Conservation (phyloP, 345 rosid species). For the Corymbia maculata region DNA sequence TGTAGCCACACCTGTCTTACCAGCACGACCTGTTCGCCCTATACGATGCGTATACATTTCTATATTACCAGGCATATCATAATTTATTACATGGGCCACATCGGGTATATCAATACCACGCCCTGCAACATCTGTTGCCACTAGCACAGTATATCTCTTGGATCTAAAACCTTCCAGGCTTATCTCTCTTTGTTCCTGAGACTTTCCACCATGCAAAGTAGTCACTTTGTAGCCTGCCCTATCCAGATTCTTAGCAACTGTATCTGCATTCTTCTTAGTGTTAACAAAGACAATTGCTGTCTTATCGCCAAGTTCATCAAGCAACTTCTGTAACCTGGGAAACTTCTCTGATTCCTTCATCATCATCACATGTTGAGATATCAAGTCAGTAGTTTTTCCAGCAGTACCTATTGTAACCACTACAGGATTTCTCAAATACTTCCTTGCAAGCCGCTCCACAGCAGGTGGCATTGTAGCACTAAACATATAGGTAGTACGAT, state of each 20-base stretch:
- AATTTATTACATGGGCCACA: constrained; percentile 92
- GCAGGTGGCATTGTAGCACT: constrained; percentile 97
- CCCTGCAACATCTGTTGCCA: constrained; percentile 93
- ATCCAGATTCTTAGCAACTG: constrained; percentile 78
- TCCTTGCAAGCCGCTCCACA: constrained; percentile 90
- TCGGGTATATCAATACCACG: constrained; percentile 96
- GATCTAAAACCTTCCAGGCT: constrained; percentile 87
- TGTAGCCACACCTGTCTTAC: constrained; percentile 89
- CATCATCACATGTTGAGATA: constrained; percentile 84
- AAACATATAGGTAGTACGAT: constrained; percentile 94
- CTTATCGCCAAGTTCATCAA: constrained; percentile 80
- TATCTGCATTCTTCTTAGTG: constrained; percentile 80
- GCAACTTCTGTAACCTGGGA: constrained; percentile 56
- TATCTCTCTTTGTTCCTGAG: constrained; percentile 94
- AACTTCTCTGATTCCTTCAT: constrained; percentile 81
- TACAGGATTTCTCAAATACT: constrained; percentile 91
- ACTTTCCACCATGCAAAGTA: constrained; percentile 89
- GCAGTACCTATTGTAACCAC: constrained; percentile 96
- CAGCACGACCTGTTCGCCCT: constrained; percentile 96
- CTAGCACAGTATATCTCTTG: constrained; percentile 82
- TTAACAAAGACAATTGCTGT: constrained; percentile 88
- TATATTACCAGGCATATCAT: constrained; percentile 81
- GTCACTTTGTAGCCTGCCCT: constrained; percentile 82
- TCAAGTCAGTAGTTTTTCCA: constrained; percentile 87
- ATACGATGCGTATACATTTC: constrained; percentile 94